Evolutionary conservation across 2,329 filamentous ascomycete genomes (phyloP), one percentile per base, ranked within the genome.

Genomic region (Fonsecaea monophora): DNA sequence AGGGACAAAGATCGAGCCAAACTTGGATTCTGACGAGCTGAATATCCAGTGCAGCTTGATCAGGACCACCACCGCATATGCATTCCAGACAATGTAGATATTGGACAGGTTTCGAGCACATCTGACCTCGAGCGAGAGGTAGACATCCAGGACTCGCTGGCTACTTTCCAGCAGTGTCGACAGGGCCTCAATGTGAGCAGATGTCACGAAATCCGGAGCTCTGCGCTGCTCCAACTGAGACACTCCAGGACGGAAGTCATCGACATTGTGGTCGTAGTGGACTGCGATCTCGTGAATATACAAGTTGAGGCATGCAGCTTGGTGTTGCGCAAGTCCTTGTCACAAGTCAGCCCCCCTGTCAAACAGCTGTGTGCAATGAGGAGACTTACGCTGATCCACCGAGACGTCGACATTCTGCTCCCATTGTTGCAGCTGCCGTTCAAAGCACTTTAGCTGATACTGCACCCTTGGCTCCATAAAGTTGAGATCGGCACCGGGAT

Each of bases 261-360:
- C 82, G 1, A 82, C 80, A n/a, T 80, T 82, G 69, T 86, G 84
- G 60, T 91, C 88, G 4, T 84, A 81, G 70, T 91, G 88, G 65
- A 93, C 84, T 1, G 86, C 87, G 59, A 91, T 86, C 76, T 94
- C 91, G 75, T 94, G 89, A 79, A 92, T 88, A 74, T 91, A 92
- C 2, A 93, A 79, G 67, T 83, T 89, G 32, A 91, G 74, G 1
- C 89, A 84, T 69, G 89, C 81, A 69, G 91, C 87, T 67, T 86
- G 85, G 70, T 92, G 83, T 12, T 80, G 79, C 42, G 92, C 80
- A 30, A 55, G 38, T 50, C 60, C 67, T 69, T 18, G 10, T n/a
- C 2, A 34, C 34, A 18, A 10, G 10, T 59, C 8, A 62, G 65
- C 9, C 9, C 21, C 21, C 40, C 25, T 21, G 5, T 9, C n/a